Conservation (phyloP, 345 rosid species). For the Sisymbrium irio region DNA sequence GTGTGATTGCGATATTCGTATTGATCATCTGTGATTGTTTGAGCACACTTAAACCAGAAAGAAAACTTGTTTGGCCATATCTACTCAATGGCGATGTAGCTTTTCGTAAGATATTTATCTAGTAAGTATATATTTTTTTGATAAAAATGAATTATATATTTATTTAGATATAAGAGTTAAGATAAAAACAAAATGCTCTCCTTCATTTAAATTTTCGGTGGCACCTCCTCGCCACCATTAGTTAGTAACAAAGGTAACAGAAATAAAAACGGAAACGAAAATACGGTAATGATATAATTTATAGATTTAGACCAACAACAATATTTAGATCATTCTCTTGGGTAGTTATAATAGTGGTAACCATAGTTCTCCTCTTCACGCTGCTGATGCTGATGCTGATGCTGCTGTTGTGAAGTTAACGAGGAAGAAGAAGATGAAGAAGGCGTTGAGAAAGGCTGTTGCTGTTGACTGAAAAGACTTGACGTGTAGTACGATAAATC, state of each 20-base stretch:
- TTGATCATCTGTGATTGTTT: conserved; percentile 14
- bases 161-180: neutral
- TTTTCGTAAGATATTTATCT: neutral
- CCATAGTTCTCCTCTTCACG: conserved; percentile 28
- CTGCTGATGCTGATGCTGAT: conserved; percentile 10
- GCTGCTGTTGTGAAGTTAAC: conserved; percentile 3
- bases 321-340: conserved; percentile 27
- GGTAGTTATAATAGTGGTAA: conserved; percentile 30
- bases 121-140: neutral
- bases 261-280: neutral
- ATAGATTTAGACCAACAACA: conserved; percentile 2
- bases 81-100: neutral
- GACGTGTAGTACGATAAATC: conserved; percentile 59
- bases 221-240: neutral
- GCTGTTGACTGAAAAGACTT: conserved; percentile 46
- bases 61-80: neutral
- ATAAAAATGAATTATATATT: neutral
- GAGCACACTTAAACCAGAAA: neutral
- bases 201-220: neutral
- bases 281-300: neutral
- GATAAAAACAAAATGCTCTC: conserved; percentile 5
- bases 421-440: conserved; percentile 42
- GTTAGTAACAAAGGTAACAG: conserved; percentile 3
- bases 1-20: conserved; percentile 33
- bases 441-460: conserved; percentile 34